phyloP scores from a whole-genome alignment of 441 rosid species.

The Raphanus hybrid region DNA sequence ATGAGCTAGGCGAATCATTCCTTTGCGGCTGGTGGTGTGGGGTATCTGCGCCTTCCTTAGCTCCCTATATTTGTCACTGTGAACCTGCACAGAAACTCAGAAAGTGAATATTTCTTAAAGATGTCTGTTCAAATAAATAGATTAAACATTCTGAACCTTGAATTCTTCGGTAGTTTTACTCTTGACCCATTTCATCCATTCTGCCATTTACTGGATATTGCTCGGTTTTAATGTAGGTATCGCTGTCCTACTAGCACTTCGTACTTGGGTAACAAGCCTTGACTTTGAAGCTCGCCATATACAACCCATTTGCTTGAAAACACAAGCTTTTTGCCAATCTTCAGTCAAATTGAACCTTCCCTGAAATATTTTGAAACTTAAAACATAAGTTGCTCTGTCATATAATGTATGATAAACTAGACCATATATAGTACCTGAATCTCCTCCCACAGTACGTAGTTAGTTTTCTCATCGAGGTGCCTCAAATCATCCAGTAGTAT shows the following conservation, averaged over 20 bases:
- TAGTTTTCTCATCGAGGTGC: not conserved
- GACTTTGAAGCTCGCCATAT: not conserved
- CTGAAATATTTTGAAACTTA: not conserved
- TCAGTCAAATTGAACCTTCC: not conserved
- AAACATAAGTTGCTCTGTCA: not conserved
- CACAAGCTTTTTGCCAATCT: not conserved
- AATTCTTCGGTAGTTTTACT: not conserved
- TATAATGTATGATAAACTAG: not conserved
- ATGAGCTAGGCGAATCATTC: not conserved
- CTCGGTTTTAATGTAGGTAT: not conserved
- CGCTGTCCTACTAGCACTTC: not conserved
- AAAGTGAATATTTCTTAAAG: too few species aligned
- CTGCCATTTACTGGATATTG: not conserved
- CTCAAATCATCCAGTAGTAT: not conserved
- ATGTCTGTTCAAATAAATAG: not conserved
- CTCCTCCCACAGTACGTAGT: not conserved
- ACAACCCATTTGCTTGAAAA: not conserved
- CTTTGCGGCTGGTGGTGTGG: not conserved
- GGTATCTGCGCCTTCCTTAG: not conserved
- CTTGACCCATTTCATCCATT: not conserved
- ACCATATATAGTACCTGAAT: not conserved
- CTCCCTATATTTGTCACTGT: not conserved
- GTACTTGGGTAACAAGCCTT: not conserved
- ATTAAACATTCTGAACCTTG: not conserved
- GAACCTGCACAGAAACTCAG: not conserved